Base-by-base conservation (phyloP, 176 grass and related monocot species). In the Phyllostachys edulis region DNA sequence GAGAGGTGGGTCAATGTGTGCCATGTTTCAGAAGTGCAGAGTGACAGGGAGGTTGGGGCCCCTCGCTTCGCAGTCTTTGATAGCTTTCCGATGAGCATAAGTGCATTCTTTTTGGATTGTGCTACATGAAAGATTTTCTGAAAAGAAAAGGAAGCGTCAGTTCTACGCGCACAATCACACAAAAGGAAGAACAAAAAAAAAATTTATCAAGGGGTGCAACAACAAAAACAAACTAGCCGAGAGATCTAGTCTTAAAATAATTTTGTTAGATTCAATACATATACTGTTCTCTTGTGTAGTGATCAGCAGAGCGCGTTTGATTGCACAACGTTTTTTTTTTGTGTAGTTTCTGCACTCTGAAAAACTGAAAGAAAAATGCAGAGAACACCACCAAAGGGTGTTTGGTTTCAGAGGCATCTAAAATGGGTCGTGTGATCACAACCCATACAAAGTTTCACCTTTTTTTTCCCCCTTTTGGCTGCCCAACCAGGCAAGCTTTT, bases 81-180 rank as follows among this genome's bases (percentile, higher is more conserved):
- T 54, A 83, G 76, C 81, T 82, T 81, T 87, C 54, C 20, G 13
- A 79, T 13, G 76, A 56, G 38, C 75, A 77, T 77, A 45, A 61
- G 46, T 70, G 88, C 77, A 80, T 73, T 61, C 88, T 62, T 83
- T 87, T 85, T 83, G 29, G 77, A 65, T 87, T 29, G 42, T 78
- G 51, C 29, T 87, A 42, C 57, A 9, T 20, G 63, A 57, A 68
- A 79, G 81, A 79, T 79, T 87, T 81, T 75, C 29, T 60, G 79
- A 76, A 84, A 87, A 68, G 29, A 75, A 52, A 36, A 73, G 47
- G 45, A 73, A 74, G 80, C 85, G 85, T 90, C 50, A 64, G 85
- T 72, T 69, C 57, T 47, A 87, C 89, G 85, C 84, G 85, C 79
- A 29, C 63, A 78, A 82, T 82, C 71, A 82, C 34, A 23, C 21